Percentiles rank a stretch among this genome's conserved stretches.
Conservation (phyloP, 495 filamentous ascomycete genomes). For the Pseudomonodictys pantanalensis region DNA sequence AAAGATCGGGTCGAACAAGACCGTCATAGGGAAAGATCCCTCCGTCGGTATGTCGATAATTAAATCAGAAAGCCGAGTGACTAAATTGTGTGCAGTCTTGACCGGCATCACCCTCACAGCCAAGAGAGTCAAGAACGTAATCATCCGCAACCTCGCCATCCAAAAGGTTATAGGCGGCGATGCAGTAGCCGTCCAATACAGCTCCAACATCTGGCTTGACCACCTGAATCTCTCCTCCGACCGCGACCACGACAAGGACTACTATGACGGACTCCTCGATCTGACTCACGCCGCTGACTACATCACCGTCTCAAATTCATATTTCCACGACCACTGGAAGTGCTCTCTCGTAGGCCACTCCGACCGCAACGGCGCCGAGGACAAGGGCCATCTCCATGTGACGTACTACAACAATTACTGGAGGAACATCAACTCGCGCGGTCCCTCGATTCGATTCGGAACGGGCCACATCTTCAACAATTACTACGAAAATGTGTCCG, state of each 20-base stretch:
- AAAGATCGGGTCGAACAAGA: slow-evolving; percentile 33
- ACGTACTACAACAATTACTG: slow-evolving; percentile 65
- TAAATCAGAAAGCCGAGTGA: not conserved
- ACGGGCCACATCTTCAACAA: slow-evolving; percentile 57
- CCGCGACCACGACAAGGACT: slow-evolving; percentile 48
- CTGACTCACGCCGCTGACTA: slow-evolving; percentile 55
- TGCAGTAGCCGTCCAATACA: slow-evolving; percentile 54
- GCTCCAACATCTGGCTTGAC: slow-evolving; percentile 67
- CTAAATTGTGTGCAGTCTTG: slow-evolving; percentile 36
- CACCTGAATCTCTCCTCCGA: slow-evolving; percentile 62
- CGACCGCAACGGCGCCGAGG: slow-evolving; percentile 49
- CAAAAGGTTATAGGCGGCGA: slow-evolving; percentile 60
- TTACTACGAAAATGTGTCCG: slow-evolving; percentile 46
- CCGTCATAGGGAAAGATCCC: slow-evolving; percentile 32
- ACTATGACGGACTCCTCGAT: slow-evolving; percentile 67
- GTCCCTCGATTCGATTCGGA: slow-evolving; percentile 61
- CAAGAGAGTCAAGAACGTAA: slow-evolving; percentile 55
- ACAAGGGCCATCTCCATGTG: slow-evolving; percentile 55
- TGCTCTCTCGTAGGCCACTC: slow-evolving; percentile 61
- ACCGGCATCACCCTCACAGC: slow-evolving; percentile 49
- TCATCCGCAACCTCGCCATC: slow-evolving; percentile 62
- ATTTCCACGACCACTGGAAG: slow-evolving; percentile 64
- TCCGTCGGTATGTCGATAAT: slow-evolving; percentile 4
- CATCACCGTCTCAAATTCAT: slow-evolving; percentile 54
- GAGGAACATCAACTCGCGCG: slow-evolving; percentile 59